Conservation (phyloP, 208 protist genomes). For the Wallacemonas sp. region DNA sequence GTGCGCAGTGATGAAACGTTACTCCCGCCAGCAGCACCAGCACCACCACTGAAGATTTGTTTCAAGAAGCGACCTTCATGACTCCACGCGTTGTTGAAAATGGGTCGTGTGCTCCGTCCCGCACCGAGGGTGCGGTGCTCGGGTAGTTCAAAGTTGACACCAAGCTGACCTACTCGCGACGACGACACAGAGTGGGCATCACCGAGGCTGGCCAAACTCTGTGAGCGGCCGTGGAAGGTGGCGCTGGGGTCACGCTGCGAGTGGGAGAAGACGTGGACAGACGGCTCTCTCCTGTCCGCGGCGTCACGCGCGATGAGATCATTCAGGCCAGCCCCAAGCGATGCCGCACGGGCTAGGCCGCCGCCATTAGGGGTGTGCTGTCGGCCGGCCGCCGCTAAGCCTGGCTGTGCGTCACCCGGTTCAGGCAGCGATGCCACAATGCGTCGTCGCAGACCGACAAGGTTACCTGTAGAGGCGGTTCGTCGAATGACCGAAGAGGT, state of each 20-base stretch:
- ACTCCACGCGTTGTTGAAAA: constrained; percentile 31
- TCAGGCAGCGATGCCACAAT: neutral
- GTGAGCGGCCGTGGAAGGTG: neutral
- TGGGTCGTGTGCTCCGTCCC: neutral
- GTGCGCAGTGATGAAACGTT: neutral
- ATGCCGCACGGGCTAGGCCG: neutral
- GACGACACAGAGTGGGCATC: neutral
- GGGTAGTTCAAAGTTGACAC: constrained; percentile 1
- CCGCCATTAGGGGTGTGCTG: too few relatives aligned
- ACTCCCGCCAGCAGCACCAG: neutral
- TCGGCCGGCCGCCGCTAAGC: too few relatives aligned
- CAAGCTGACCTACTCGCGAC: neutral
- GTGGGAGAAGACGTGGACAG: too few relatives aligned
- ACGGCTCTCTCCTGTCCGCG: neutral
- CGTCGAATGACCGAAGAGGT: neutral
- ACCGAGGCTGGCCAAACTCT: neutral
- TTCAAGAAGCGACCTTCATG: constrained; percentile 33
- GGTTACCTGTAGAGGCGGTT: neutral
- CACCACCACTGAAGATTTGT: constrained; percentile 14
- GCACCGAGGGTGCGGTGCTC: neutral
- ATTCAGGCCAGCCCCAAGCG: constrained; percentile 2
- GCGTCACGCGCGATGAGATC: neutral
- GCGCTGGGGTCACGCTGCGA: neutral
- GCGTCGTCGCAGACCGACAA: neutral
- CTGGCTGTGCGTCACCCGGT: neutral